Conservation (phyloP, 306 rosid genomes). For the Corylus avellana region DNA sequence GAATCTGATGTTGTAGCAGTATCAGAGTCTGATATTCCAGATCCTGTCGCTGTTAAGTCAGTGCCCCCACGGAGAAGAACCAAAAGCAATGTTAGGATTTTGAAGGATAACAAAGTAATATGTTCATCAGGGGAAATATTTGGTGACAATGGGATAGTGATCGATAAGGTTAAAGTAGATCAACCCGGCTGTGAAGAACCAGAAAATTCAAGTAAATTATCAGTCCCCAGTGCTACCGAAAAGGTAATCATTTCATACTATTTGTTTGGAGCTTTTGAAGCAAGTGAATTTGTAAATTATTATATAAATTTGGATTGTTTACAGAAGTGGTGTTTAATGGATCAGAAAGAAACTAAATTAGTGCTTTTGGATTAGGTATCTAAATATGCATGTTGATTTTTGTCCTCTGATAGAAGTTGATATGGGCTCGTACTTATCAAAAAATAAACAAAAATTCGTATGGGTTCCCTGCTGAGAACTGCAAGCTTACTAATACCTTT, state of each 20-base stretch:
- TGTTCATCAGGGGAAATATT: constrained; percentile 51
- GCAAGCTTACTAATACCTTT: background rate
- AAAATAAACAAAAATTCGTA: no score
- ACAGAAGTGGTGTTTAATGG: background rate
- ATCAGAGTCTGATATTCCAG: constrained; percentile 53
- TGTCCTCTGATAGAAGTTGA: background rate
- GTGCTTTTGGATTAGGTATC: background rate
- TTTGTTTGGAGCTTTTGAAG: background rate
- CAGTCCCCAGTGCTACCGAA: constrained; percentile 38
- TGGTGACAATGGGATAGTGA: constrained; percentile 36
- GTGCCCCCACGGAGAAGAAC: constrained; percentile 81
- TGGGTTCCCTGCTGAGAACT: background rate
- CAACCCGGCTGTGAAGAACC: constrained; percentile 43
- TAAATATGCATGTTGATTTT: background rate
- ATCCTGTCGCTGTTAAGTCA: constrained; percentile 77
- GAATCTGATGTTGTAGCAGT: constrained; percentile 47
- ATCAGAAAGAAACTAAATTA: background rate
- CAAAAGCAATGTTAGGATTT: constrained; percentile 56
- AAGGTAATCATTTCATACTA: constrained; percentile 41
- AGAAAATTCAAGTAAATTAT: constrained; percentile 39
- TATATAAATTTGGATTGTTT: background rate
- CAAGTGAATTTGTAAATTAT: background rate
- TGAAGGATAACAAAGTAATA: constrained; percentile 60
- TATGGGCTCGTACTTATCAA: background rate
- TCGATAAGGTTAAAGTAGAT: constrained; percentile 41